Evolutionary conservation across 106 monocot species (phyloP), one percentile per base, ranked within the genome.

Genomic region (Alisma plantagoaquatica): DNA sequence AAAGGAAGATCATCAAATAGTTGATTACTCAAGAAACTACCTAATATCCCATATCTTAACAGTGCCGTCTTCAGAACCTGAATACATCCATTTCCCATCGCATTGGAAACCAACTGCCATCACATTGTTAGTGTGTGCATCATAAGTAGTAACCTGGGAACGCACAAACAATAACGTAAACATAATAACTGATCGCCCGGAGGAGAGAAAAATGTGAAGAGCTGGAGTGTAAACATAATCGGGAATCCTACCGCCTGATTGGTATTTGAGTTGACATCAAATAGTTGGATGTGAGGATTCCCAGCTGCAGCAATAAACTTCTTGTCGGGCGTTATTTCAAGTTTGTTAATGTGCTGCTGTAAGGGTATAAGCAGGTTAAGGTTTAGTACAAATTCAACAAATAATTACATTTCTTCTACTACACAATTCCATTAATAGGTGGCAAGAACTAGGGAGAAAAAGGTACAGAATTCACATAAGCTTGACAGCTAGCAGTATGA

Each of bases 71-170:
- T 99, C 98, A 42, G 98, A 99, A 63, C 98, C 98, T 14, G 98
- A 79, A 74, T 99, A 99, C 98, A 99, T 99, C 98, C 98, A 90
- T 33, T 90, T 84, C 27, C 98, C 90, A 70, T 99, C 90, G 55
- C 82, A 90, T 51, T 99, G 86, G 58, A 99, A 99, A 45, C 98
- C 90, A 23, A 99, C 90, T 41, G 98, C 90, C 98, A 90, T 98
- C 26, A 99, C 98, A 64, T 90, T 99, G 56, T 48, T 72, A 14
- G 81, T 79, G 70, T 99, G 98, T 51, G 98, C 79, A 56, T 99
- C 98, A 73, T 79, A 99, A 49, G 33, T 70, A 23, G 27, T 60
- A 32, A 70, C 61, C 70, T 70, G 23, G 5, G 31, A 25, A 4
- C 4, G 15, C 4, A 60, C 7, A 3, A 33, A 6, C 30, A 50